Percentiles rank a stretch among this genome's conserved stretches.
Conservation (phyloP, 176 grass and related monocot species). For the Alopecurus myosuroides region DNA sequence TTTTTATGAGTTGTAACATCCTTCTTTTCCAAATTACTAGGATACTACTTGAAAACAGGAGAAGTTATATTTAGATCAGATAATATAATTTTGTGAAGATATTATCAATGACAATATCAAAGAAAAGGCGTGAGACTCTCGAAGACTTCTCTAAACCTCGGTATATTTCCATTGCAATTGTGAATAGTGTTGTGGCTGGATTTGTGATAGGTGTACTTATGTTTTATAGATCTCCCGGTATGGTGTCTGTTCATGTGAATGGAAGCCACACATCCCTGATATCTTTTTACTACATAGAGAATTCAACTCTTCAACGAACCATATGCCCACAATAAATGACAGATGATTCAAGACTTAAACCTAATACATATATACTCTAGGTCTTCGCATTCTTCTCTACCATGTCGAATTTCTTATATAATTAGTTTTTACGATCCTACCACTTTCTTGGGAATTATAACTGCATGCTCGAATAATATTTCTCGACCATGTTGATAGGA, state of each 20-base stretch:
- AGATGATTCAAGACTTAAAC: background rate
- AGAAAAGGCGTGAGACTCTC: too few species aligned
- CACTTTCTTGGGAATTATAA: background rate
- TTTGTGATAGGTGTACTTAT: background rate
- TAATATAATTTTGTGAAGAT: too few species aligned
- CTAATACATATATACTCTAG: background rate
- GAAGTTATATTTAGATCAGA: too few species aligned
- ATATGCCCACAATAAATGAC: background rate
- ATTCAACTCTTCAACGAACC: background rate
- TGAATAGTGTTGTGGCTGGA: too few species aligned
- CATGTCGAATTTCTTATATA: background rate
- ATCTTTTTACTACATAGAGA: background rate
- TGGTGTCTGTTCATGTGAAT: background rate
- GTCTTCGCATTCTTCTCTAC: background rate
- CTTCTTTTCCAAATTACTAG: too few species aligned
- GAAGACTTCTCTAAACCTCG: too few species aligned
- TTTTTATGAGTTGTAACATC: too few species aligned
- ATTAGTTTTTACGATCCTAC: background rate
- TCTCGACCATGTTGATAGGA: background rate
- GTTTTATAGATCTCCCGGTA: background rate
- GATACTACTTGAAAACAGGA: too few species aligned
- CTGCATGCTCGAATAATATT: background rate
- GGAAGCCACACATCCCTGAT: background rate
- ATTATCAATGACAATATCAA: too few species aligned
- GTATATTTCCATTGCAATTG: too few species aligned